Evolutionary conservation across 2,329 filamentous ascomycete species (phyloP).

Genomic region (Mycosphaerella arachidis): DNA sequence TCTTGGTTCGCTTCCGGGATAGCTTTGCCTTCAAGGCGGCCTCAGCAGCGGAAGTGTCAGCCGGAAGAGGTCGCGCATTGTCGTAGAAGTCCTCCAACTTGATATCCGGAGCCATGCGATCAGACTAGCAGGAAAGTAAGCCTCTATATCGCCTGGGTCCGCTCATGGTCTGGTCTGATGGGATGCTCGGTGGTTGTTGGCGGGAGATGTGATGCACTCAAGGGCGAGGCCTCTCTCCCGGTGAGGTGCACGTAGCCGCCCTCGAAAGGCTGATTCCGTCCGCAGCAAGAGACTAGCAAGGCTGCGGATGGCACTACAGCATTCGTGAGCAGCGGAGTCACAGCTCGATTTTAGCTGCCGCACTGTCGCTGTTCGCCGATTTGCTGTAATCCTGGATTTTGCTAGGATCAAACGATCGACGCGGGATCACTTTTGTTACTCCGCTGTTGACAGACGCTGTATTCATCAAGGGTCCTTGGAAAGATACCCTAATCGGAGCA

Average conservation of each 20-base stretch:
- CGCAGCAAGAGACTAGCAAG: neutral
- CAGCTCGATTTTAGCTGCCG: no score
- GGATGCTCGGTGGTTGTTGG: neutral
- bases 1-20: constrained; percentile 71
- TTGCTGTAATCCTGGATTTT: no score
- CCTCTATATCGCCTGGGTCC: constrained; percentile 7
- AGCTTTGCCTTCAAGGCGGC: constrained; percentile 29
- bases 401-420: no score
- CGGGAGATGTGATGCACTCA: neutral
- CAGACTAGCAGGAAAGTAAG: neutral
- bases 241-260: neutral
- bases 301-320: neutral
- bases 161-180: constrained; percentile 5
- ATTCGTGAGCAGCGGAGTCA: no score
- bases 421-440: no score
- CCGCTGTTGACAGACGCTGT: no score
- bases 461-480: constrained; percentile 6
- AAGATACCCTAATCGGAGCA: constrained; percentile 3
- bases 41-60: constrained; percentile 28
- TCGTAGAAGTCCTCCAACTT: constrained; percentile 7
- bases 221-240: neutral
- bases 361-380: no score
- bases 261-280: neutral
- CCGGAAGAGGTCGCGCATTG: constrained; percentile 4
- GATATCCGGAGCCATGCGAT: constrained; percentile 10